phyloP scores from a whole-genome alignment of 768 basidiomycete genomes.

The Melanogaster broomeanus region DNA sequence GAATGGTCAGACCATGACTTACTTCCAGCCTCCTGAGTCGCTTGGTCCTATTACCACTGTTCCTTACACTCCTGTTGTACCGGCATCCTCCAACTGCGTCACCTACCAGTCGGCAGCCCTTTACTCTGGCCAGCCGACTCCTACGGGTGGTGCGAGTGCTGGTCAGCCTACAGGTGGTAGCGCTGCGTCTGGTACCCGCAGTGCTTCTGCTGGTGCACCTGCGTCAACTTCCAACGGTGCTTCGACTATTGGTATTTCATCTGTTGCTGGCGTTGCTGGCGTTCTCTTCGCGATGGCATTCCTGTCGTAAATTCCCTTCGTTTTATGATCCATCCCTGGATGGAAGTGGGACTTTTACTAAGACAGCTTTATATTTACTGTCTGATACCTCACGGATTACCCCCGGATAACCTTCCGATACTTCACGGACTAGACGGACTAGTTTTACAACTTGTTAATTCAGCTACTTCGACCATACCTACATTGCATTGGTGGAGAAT shows the following conservation, averaged over 20 bases:
- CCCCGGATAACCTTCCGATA: neutral
- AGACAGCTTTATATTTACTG: neutral
- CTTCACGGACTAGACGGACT: neutral
- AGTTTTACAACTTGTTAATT: neutral
- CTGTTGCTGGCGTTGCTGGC: slow-evolving; percentile 31
- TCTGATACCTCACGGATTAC: neutral
- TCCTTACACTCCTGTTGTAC: slow-evolving; percentile 43
- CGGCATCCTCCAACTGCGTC: slow-evolving; percentile 46
- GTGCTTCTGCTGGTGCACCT: slow-evolving; percentile 16
- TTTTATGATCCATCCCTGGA: neutral
- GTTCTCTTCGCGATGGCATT: slow-evolving; percentile 37
- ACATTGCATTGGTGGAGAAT: too few species aligned
- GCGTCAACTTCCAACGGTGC: slow-evolving; percentile 17
- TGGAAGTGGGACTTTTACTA: neutral
- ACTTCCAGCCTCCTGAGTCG: slow-evolving; percentile 49
- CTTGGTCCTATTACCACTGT: slow-evolving; percentile 43
- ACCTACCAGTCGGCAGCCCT: slow-evolving; percentile 38
- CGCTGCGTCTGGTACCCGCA: slow-evolving; percentile 12
- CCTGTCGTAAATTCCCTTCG: slow-evolving; percentile 28
- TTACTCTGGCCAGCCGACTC: slow-evolving; percentile 28
- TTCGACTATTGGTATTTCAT: slow-evolving; percentile 27
- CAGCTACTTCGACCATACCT: neutral
- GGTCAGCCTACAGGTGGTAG: neutral
- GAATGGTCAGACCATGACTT: slow-evolving; percentile 44
- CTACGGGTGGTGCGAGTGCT: slow-evolving; percentile 5